Evolutionary conservation across 179 eudicot genomes (phyloP).

Genomic region (Beta lomatogona): DNA sequence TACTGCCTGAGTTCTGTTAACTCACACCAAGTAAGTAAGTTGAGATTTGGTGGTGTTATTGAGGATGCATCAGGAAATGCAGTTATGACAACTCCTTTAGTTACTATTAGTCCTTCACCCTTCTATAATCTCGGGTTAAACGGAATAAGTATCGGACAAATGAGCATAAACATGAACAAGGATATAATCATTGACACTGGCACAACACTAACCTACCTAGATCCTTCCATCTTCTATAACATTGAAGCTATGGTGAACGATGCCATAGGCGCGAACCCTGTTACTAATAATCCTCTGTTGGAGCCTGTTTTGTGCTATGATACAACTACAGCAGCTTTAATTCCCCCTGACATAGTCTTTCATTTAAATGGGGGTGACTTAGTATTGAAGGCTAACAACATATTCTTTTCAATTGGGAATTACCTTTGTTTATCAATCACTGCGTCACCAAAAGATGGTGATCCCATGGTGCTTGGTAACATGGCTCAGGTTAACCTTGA

Average conservation of each 20-base stretch:
- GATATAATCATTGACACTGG: conserved; percentile 25
- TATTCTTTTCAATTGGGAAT: conserved; percentile 6
- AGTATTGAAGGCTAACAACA: conserved; percentile 3
- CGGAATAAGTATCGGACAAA: conserved; percentile 11
- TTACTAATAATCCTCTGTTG: conserved; percentile 1
- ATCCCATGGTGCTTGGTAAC: conserved; percentile 25
- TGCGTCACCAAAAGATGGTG: conserved; percentile 15
- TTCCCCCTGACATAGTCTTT: conserved; percentile 20
- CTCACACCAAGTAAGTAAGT: conserved; percentile 1
- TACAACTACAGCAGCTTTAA: conserved; percentile 2
- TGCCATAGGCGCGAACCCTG: conserved; percentile 14
- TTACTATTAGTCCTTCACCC: not conserved
- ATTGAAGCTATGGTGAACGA: conserved; percentile 21
- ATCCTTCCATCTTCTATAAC: conserved; percentile 20
- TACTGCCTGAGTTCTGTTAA: conserved; percentile 12
- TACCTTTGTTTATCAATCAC: conserved; percentile 14
- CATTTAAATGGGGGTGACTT: conserved; percentile 17
- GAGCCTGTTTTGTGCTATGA: conserved; percentile 20
- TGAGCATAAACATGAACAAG: not conserved
- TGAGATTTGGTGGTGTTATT: conserved; percentile 14
- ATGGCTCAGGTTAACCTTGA: conserved; percentile 26
- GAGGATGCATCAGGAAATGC: not conserved
- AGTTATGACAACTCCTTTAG: not conserved
- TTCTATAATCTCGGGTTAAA: conserved; percentile 19
- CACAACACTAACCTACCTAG: conserved; percentile 20